phyloP scores from a whole-genome alignment of 164 flowering plant genomes.

The Taxillus chinensis region DNA sequence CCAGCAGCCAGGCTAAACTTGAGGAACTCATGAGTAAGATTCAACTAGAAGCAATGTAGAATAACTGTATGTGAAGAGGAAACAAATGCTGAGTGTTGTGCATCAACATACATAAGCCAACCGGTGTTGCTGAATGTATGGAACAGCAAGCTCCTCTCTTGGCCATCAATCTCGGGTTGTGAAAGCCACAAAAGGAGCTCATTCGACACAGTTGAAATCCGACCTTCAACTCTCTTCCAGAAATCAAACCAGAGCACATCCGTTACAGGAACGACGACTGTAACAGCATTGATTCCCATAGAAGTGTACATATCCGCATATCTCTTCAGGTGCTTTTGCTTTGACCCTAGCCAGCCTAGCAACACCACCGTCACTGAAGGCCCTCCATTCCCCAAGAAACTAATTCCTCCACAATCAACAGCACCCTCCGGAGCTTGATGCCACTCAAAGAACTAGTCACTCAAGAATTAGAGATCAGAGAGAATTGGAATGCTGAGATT shows the following conservation, averaged over 20 bases:
- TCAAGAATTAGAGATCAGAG: too few species aligned
- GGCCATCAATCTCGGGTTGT: slow-evolving; percentile 36
- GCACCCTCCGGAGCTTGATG: slow-evolving; percentile 17
- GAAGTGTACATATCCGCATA: slow-evolving; percentile 69
- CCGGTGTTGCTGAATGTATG: slow-evolving; percentile 96
- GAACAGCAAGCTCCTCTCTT: slow-evolving; percentile 59
- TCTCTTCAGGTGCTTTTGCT: slow-evolving; percentile 63
- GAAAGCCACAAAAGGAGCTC: slow-evolving; percentile 58
- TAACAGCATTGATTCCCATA: slow-evolving; percentile 59
- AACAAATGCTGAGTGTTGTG: too few species aligned
- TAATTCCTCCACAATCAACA: slow-evolving; percentile 1
- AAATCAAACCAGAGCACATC: slow-evolving; percentile 56
- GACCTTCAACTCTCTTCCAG: slow-evolving; percentile 42
- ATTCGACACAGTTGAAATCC: slow-evolving; percentile 29
- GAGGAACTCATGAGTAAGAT: too few species aligned
- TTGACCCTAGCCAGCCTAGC: slow-evolving; percentile 90
- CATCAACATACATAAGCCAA: slow-evolving; percentile 73
- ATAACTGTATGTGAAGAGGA: too few species aligned
- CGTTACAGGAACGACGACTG: slow-evolving; percentile 50
- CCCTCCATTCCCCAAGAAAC: slow-evolving; percentile 8
- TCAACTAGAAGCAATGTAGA: too few species aligned
- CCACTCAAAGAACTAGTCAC: slow-evolving; percentile 14
- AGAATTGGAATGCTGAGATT: too few species aligned
- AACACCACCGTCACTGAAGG: slow-evolving; percentile 51
- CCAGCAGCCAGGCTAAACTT: too few species aligned